phyloP scores from a whole-genome alignment of 2,329 filamentous ascomycete genomes.

The Sclerotinia sclerotiorum region DNA sequence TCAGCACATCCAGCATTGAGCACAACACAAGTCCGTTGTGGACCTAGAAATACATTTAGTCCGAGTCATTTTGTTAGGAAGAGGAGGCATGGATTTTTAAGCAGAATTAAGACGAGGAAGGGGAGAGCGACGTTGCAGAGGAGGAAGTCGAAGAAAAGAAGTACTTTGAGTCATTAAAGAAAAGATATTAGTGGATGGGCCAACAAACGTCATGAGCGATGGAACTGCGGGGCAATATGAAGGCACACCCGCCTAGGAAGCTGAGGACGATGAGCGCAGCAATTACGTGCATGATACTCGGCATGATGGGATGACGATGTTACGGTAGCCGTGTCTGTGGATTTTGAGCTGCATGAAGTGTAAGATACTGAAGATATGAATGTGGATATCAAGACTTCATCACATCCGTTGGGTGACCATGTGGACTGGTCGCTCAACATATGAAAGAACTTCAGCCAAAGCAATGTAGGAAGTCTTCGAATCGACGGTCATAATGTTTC shows the following conservation, averaged over 20 bases:
- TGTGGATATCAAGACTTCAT: not conserved
- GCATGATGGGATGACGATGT: not conserved
- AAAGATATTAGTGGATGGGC: not conserved
- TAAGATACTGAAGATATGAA: slow-evolving; percentile 16
- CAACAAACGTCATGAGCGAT: not conserved
- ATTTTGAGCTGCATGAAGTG: not conserved
- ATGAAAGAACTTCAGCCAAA: not conserved
- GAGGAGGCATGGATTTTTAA: slow-evolving; percentile 42
- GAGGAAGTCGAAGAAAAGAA: slow-evolving; percentile 40
- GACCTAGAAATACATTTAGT: slow-evolving; percentile 40
- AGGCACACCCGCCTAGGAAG: not conserved
- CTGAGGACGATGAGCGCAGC: not conserved
- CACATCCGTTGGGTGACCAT: not conserved
- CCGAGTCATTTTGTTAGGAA: slow-evolving; percentile 43
- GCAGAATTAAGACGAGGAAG: slow-evolving; percentile 39
- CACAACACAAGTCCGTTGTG: slow-evolving; percentile 39
- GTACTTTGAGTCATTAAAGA: slow-evolving; percentile 40
- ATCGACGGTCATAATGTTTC: not conserved
- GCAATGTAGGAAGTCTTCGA: not conserved
- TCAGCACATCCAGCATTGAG: slow-evolving; percentile 38
- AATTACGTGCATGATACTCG: not conserved
- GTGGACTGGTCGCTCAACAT: not conserved
- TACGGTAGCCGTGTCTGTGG: not conserved
- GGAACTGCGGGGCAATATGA: not conserved
- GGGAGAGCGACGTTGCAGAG: slow-evolving; percentile 38